Percentiles rank a stretch among this genome's conserved stretches.
Evolutionary conservation across 768 basidiomycete genomes (phyloP).

Genomic region (Hirschioporus abietinus): DNA sequence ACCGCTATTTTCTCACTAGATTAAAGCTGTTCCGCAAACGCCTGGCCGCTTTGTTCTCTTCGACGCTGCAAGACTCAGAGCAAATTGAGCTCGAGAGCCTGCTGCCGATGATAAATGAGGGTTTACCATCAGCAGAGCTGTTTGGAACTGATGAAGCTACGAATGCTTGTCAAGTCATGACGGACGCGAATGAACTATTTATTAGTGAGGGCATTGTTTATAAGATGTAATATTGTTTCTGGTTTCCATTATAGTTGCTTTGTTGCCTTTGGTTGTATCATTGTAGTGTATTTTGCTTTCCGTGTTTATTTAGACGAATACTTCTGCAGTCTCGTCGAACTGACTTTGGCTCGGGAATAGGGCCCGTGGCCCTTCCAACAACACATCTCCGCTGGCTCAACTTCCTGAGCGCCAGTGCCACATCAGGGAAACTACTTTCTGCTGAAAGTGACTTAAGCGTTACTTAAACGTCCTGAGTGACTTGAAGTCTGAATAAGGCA

Average conservation of each 20-base stretch:
- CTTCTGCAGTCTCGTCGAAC: too few species aligned
- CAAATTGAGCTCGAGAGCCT: conserved; percentile 66
- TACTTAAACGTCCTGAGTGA: too few species aligned
- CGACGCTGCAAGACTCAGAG: conserved; percentile 68
- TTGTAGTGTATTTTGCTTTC: background rate
- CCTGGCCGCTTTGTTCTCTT: conserved; percentile 66
- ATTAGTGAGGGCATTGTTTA: conserved; percentile 83
- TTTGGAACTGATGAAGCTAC: conserved; percentile 84
- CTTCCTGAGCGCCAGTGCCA: too few species aligned
- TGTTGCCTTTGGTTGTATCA: background rate
- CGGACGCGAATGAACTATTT: conserved; percentile 79
- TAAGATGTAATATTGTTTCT: conserved; percentile 48
- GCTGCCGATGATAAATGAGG: conserved; percentile 71
- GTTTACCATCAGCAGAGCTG: conserved; percentile 57
- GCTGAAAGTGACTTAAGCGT: too few species aligned
- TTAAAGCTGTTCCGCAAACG: conserved; percentile 75
- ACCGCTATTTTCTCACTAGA: conserved; percentile 32
- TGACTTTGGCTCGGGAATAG: too few species aligned
- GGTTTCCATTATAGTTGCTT: background rate
- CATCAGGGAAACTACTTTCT: too few species aligned
- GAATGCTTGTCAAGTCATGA: conserved; percentile 68
- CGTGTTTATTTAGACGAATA: too few species aligned
- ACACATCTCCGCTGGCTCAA: too few species aligned
- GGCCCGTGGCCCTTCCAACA: too few species aligned
- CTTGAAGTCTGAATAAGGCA: too few species aligned